These are phyloP conservation scores for Saprolegnia parasitica DNA, from an alignment of 352 stramenopile species.

Conservation along the genomic window DNA sequence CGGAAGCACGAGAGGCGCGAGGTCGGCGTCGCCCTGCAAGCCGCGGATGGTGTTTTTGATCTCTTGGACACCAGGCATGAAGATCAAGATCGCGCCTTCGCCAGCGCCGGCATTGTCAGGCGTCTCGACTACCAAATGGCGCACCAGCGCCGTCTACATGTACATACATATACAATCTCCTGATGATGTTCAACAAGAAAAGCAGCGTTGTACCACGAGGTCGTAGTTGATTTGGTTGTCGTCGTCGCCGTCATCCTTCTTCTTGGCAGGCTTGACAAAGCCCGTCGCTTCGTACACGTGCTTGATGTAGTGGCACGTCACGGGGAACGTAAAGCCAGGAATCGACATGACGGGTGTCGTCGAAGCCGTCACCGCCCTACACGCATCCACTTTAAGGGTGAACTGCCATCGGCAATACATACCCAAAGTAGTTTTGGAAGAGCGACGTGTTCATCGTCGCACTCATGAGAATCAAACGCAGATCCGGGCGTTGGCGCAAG, in stretches of 20 bases:
- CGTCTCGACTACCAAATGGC: constrained; percentile 20
- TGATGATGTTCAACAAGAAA: neutral
- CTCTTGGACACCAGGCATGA: constrained; percentile 72
- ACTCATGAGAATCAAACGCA: constrained; percentile 95
- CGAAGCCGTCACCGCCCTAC: neutral
- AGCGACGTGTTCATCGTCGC: constrained; percentile 92
- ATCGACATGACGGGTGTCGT: constrained; percentile 74
- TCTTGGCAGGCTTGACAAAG: constrained; percentile 38
- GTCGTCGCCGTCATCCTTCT: constrained; percentile 48
- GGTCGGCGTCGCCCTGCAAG: constrained; percentile 35
- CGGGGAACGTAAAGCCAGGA: constrained; percentile 78
- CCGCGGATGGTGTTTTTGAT: constrained; percentile 79
- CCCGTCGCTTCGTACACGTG: constrained; percentile 56
- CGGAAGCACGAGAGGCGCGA: constrained; percentile 43
- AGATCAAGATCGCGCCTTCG: constrained; percentile 73
- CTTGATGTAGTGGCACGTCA: constrained; percentile 73
- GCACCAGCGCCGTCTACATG: constrained; percentile 17
- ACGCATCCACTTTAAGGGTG: constrained; percentile 4
- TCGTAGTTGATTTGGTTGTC: constrained; percentile 93
- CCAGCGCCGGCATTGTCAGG: constrained; percentile 25
- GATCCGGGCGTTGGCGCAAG: constrained; percentile 57
- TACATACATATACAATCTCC: too few relatives aligned
- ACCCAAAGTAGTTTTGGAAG: constrained; percentile 85
- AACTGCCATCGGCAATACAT: constrained; percentile 26
- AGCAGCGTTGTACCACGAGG: constrained; percentile 78